Conservation (phyloP, 306 rosid genomes). For the Inga oerstediana region DNA sequence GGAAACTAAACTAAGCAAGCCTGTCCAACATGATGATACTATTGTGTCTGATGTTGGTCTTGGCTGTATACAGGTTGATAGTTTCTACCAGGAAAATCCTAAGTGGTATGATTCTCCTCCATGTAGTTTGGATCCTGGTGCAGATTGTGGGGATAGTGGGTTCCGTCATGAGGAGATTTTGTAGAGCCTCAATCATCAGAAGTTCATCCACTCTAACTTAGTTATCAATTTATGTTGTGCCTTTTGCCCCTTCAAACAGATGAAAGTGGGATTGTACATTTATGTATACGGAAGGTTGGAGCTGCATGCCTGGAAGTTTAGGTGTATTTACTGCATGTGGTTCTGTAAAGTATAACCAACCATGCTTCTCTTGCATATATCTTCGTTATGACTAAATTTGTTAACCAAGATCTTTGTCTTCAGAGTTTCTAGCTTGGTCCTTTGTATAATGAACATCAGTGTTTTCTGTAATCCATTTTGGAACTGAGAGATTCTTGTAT, state of each 20-base stretch:
- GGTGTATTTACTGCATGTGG: conserved; percentile 67
- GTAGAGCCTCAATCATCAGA: conserved; percentile 53
- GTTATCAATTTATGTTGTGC: conserved; percentile 43
- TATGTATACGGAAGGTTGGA: conserved; percentile 81
- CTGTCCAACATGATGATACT: conserved; percentile 79
- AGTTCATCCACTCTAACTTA: conserved; percentile 58
- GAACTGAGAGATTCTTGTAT: conserved; percentile 30
- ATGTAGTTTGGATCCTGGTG: conserved; percentile 85
- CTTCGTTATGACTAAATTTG: conserved; percentile 46
- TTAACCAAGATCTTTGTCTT: conserved; percentile 50
- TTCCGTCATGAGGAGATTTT: conserved; percentile 90
- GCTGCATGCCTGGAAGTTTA: conserved; percentile 52
- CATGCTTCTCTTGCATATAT: conserved; percentile 53
- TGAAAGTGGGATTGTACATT: conserved; percentile 86
- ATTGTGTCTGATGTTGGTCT: conserved; percentile 90
- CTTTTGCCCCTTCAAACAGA: conserved; percentile 58
- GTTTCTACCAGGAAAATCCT: conserved; percentile 86
- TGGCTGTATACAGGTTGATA: conserved; percentile 93
- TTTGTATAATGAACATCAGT: conserved; percentile 44
- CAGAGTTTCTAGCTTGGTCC: conserved; percentile 44
- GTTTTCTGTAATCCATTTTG: conserved; percentile 31
- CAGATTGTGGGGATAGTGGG: conserved; percentile 87
- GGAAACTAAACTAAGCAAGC: conserved; percentile 90
- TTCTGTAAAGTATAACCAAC: conserved; percentile 64
- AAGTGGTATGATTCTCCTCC: conserved; percentile 99